A percentile compares a stretch with the other conserved stretches of the same genome.
These are phyloP conservation scores for Solanum neorickii DNA, from an alignment of 257 asterid genomes.

Conservation along the genomic window DNA sequence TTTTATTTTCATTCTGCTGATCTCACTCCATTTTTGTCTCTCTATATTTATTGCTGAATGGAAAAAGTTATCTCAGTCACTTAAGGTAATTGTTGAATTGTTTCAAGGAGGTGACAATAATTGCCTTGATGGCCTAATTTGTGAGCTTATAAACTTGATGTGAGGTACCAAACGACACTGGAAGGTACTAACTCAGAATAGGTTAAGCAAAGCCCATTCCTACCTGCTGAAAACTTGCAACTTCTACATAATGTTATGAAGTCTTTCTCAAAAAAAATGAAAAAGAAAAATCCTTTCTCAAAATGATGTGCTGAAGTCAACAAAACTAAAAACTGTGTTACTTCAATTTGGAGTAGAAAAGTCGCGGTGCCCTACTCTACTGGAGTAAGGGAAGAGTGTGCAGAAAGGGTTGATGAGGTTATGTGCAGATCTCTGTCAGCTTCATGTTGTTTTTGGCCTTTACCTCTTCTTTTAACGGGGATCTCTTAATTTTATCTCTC, in stretches of 20 bases:
- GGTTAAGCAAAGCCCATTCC: not conserved
- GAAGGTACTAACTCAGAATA: not conserved
- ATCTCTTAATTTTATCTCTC: not conserved
- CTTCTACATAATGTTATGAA: not conserved
- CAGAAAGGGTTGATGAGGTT: not conserved
- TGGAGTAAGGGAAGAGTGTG: not conserved
- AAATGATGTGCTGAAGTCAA: not conserved
- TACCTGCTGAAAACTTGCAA: not conserved
- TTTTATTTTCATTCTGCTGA: too few relatives aligned
- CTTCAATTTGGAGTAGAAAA: not conserved
- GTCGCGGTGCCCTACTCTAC: not conserved
- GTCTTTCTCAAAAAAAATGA: not conserved
- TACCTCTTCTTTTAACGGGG: not conserved
- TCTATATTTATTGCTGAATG: too few relatives aligned
- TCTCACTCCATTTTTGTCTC: too few relatives aligned
- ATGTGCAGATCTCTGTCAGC: not conserved
- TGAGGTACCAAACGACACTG: not conserved
- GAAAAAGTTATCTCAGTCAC: constrained; percentile 59
- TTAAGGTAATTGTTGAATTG: constrained; percentile 43
- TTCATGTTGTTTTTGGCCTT: not conserved
- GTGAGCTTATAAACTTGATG: not conserved
- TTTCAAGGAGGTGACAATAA: not conserved
- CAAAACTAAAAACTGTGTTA: not conserved
- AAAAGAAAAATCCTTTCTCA: too few relatives aligned
- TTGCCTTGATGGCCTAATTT: not conserved